Conservation (phyloP, 805 yeast species). For the Candida sakaeoensis region DNA sequence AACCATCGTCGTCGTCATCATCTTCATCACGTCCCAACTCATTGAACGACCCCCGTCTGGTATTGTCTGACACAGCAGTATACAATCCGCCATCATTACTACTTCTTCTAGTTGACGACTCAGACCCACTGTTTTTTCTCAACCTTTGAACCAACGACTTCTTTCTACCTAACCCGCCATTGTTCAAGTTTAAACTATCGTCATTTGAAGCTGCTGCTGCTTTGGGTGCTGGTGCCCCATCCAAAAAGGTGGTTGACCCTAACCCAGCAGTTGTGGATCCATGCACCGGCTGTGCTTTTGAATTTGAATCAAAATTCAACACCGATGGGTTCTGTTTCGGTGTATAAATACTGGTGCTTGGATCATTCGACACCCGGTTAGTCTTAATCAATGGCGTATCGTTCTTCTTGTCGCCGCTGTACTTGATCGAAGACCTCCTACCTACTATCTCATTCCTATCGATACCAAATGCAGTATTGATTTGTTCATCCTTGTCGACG, state of each 20-base stretch:
- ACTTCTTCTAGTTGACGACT: slow-evolving; percentile 26
- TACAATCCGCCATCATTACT: slow-evolving; percentile 22
- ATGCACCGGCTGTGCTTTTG: slow-evolving; percentile 69
- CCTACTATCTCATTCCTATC: slow-evolving; percentile 43
- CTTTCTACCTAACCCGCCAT: slow-evolving; percentile 65
- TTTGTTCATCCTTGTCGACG: slow-evolving; percentile 46
- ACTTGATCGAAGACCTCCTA: slow-evolving; percentile 8
- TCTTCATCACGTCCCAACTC: slow-evolving; percentile 12
- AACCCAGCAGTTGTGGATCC: slow-evolving; percentile 85
- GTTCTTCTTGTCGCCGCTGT: not conserved
- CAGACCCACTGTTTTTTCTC: slow-evolving; percentile 37
- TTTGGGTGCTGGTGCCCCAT: slow-evolving; percentile 90
- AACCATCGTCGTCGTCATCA: slow-evolving; percentile 11
- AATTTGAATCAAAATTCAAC: slow-evolving; percentile 66
- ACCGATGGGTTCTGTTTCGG: slow-evolving; percentile 52
- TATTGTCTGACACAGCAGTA: slow-evolving; percentile 9
- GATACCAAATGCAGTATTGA: slow-evolving; percentile 76
- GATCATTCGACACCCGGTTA: slow-evolving; percentile 17
- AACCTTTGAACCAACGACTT: slow-evolving; percentile 77
- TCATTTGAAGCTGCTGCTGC: slow-evolving; percentile 20
- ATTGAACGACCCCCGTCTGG: slow-evolving; percentile 15
- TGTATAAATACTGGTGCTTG: slow-evolving; percentile 22
- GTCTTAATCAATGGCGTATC: slow-evolving; percentile 15
- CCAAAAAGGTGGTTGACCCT: slow-evolving; percentile 88
- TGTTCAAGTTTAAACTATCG: slow-evolving; percentile 22